Percentiles rank a stretch among this genome's conserved stretches.
Evolutionary conservation across 1,139 yeast genomes (phyloP).

Genomic region (Kodamaea derodonti): DNA sequence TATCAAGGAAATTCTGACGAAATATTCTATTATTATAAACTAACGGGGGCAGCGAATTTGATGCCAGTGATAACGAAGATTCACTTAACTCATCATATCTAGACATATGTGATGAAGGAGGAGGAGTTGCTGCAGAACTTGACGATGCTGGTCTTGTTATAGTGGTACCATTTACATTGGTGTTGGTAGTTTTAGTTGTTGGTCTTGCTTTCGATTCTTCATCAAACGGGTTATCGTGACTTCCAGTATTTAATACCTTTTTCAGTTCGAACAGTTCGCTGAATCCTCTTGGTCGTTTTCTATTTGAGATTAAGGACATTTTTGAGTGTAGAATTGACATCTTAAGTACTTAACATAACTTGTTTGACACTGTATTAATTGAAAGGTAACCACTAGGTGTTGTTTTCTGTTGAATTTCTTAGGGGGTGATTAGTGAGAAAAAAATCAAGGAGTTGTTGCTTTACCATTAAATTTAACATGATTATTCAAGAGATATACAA

Average conservation of each 20-base stretch:
- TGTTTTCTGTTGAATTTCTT: no score
- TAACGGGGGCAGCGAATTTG: slow-evolving; percentile 10
- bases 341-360: not conserved
- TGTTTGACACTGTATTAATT: no score
- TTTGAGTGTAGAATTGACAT: slow-evolving; percentile 1
- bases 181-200: slow-evolving; percentile 8
- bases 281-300: slow-evolving; percentile 48
- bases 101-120: slow-evolving; percentile 5
- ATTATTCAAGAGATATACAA: no score
- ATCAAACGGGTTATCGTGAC: not conserved
- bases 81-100: slow-evolving; percentile 11
- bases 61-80: slow-evolving; percentile 10
- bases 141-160: not conserved
- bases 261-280: slow-evolving; percentile 35
- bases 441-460: no score
- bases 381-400: no score
- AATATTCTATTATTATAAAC: slow-evolving; percentile 5
- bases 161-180: slow-evolving; percentile 5
- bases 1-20: slow-evolving; percentile 10
- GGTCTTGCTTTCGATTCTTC: slow-evolving; percentile 6
- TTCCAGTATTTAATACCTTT: slow-evolving; percentile 10
- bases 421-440: not conserved
- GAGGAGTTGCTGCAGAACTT: slow-evolving; percentile 2
- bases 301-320: slow-evolving; percentile 35
- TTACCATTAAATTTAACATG: no score